Evolutionary conservation across 129 eudicot species (phyloP).

Genomic region (Solidago caesia): DNA sequence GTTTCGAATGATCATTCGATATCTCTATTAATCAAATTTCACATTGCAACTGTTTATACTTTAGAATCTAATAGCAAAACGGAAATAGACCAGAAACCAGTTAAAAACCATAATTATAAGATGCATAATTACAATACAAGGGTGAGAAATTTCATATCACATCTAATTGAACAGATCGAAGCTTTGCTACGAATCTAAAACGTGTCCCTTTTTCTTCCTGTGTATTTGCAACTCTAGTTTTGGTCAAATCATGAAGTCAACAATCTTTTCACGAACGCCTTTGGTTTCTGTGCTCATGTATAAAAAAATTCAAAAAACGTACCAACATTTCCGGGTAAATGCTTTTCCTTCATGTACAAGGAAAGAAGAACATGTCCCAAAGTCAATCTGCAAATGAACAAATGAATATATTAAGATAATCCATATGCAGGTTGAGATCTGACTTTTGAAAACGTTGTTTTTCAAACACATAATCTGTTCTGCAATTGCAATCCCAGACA

Average conservation of each 20-base stretch:
- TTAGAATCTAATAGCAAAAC: not conserved
- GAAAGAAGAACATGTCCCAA: conserved; percentile 13
- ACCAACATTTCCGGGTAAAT: conserved; percentile 1
- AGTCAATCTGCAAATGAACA: conserved; percentile 8
- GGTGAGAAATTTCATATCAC: too few relatives aligned
- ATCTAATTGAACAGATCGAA: not conserved
- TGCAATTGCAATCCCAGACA: too few relatives aligned
- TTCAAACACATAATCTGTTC: not conserved
- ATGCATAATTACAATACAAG: not conserved
- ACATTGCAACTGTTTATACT: not conserved
- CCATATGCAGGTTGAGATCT: not conserved
- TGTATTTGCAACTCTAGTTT: not conserved
- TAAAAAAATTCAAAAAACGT: not conserved
- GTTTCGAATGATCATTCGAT: not conserved
- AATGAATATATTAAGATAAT: not conserved
- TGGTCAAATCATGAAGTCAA: not conserved
- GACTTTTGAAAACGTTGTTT: not conserved
- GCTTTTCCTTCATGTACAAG: conserved; percentile 5
- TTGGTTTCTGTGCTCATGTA: not conserved
- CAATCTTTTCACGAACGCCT: not conserved
- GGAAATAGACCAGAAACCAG: not conserved
- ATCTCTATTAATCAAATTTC: not conserved
- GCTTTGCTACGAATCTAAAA: not conserved
- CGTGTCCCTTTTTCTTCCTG: not conserved
- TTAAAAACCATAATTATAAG: not conserved